These are phyloP conservation scores for Phytophthora constricta DNA, from an alignment of 352 stramenopile genomes.

Conservation along the genomic window DNA sequence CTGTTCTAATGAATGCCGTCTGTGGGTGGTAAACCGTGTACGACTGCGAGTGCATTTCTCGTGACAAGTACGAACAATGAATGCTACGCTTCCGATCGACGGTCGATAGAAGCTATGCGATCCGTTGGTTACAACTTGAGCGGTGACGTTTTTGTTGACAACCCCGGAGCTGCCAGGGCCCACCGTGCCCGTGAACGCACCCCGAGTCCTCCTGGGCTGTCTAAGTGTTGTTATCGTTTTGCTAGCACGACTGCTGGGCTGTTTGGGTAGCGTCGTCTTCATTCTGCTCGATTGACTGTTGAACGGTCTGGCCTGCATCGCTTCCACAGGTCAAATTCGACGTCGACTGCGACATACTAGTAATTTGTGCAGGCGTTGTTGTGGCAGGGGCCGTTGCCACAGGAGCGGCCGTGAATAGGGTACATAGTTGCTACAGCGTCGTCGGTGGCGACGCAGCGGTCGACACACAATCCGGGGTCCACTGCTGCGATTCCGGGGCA, in stretches of 20 bases:
- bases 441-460: no score
- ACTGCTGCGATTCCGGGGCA: no score
- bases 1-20: background rate
- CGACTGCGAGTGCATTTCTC: no score
- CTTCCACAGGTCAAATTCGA: background rate
- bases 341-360: background rate
- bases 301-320: background rate
- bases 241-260: background rate
- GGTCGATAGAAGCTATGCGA: background rate
- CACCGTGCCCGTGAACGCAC: conserved; percentile 4
- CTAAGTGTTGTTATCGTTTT: background rate
- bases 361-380: background rate
- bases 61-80: no score
- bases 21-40: no score
- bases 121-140: background rate
- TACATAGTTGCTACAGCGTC: no score
- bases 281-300: background rate
- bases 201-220: conserved; percentile 5
- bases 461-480: background rate
- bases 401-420: conserved; percentile 8
- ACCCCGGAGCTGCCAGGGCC: conserved; percentile 11
- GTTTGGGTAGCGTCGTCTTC: conserved; percentile 8
- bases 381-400: background rate
- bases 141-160: conserved; percentile 10
- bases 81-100: background rate